Evolutionary conservation across 345 rosid genomes (phyloP).

Genomic region (Gossypium arboreum): DNA sequence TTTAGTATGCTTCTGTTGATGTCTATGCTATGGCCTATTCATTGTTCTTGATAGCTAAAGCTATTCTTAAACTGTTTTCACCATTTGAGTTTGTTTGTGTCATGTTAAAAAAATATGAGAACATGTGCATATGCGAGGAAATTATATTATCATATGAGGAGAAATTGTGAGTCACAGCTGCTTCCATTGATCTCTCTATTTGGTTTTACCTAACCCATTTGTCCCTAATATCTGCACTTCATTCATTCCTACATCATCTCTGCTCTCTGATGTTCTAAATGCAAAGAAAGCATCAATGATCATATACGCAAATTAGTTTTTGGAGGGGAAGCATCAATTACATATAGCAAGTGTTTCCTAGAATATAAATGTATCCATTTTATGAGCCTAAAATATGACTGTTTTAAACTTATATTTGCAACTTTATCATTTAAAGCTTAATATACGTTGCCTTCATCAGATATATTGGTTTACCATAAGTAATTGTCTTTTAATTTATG

Average conservation of each 20-base stretch:
- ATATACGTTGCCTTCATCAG: neutral
- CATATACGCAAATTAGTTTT: neutral
- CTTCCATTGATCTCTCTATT: neutral
- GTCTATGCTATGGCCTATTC: neutral
- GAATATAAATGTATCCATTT: neutral
- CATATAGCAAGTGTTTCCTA: neutral
- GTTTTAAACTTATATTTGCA: neutral
- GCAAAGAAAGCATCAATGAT: neutral
- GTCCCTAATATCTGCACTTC: neutral
- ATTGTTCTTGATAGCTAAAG: too few species aligned
- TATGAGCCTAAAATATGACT: neutral
- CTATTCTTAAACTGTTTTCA: neutral
- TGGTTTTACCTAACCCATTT: neutral
- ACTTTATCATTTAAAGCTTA: constrained; percentile 1
- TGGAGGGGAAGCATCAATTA: neutral
- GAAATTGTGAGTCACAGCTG: neutral
- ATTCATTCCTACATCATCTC: constrained; percentile 8
- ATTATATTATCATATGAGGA: neutral
- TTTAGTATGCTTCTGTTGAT: neutral
- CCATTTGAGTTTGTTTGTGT: neutral
- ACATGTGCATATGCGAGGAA: neutral
- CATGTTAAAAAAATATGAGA: constrained; percentile 1
- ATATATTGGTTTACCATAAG: neutral
- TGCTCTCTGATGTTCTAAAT: neutral
- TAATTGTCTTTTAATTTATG: constrained; percentile 17